Evolutionary conservation across 768 basidiomycete genomes (phyloP), one percentile per base, ranked within the genome.

Genomic region (Pulveroboletus sp.): DNA sequence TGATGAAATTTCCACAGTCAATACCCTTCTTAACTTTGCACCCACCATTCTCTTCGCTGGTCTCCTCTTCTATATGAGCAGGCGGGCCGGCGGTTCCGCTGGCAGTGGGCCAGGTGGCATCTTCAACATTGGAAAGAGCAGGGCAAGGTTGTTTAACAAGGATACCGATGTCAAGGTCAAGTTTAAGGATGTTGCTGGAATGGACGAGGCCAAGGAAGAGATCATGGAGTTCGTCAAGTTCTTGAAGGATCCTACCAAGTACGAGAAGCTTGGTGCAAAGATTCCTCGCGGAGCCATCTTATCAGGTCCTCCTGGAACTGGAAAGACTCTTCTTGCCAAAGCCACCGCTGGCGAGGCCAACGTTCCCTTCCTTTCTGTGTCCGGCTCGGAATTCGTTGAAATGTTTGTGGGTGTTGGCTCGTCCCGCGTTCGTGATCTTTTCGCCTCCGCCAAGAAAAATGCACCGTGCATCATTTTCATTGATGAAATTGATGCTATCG

Each of bases 191-290:
- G 92, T 99, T 15, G 96, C 96, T 12, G 96, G 96, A 33, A 98
- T 98, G 95, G 96, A 99, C 71, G 96, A 99, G 71, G 96, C 94
- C 39, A 99, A 99, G 76, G 90, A 94, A 74, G 96, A 99, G 73
- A 95, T 99, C 60, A 95, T 98, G 91, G 96, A 99, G 68, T 99
- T 98, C 59, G 96, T 99, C 67, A 94, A 96, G 61, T 98, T 99
- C 76, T 76, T 99, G 63, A 97, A 97, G 73, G 89, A 98, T 50
- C 96, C 96, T 11, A 73, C 82, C 28, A 88, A 86, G 67, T 99
- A 96, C 73, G 91, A 97, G 72, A 91, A 85, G 58, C 81, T 99
- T 36, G 96, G 96, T 51, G 96, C 96, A 52, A 98, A 98, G 74
- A 98, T 98, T 56, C 93, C 93, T 44, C 87, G 93, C 35, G 93